Percentiles rank a stretch among this genome's conserved stretches.
phyloP scores from a whole-genome alignment of 2,329 filamentous ascomycete genomes.

The Oidium heveae region DNA sequence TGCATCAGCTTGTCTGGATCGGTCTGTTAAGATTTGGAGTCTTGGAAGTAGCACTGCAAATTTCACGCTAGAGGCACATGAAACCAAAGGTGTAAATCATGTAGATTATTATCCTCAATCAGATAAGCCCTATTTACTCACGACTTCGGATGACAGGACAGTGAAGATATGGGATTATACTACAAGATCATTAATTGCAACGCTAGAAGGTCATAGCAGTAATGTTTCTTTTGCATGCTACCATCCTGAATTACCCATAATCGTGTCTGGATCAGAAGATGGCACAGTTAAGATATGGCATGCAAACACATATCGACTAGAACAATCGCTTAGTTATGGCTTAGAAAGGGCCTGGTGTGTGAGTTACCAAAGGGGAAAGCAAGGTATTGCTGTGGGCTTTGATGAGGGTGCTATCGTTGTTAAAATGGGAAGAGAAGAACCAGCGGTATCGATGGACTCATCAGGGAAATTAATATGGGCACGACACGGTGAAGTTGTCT shows the following conservation, averaged over 20 bases:
- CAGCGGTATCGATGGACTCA: conserved; percentile 88
- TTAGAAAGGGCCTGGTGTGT: conserved; percentile 96
- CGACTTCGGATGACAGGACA: conserved; percentile 85
- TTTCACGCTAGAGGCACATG: conserved; percentile 89
- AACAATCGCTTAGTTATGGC: conserved; percentile 89
- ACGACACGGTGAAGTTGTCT: conserved; percentile 81
- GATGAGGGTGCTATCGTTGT: conserved; percentile 95
- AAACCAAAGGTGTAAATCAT: conserved; percentile 93
- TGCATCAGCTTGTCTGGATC: conserved; percentile 80
- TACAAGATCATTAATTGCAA: conserved; percentile 89
- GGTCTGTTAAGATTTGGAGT: conserved; percentile 96
- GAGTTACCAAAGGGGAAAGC: conserved; percentile 78
- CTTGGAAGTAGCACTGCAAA: conserved; percentile 82
- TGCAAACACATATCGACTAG: conserved; percentile 85
- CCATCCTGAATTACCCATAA: conserved; percentile 86
- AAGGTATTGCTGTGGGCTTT: conserved; percentile 85
- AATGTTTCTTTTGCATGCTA: conserved; percentile 98
- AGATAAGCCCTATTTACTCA: conserved; percentile 70
- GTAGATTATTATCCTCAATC: conserved; percentile 69
- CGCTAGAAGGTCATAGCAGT: conserved; percentile 86
- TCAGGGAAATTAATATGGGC: conserved; percentile 95
- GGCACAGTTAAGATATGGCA: conserved; percentile 97
- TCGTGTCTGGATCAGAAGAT: conserved; percentile 94
- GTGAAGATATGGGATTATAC: conserved; percentile 99
- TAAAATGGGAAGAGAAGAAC: conserved; percentile 91